Base-by-base conservation (phyloP, 495 filamentous ascomycete species). In the Pseudevernia furfuracea region DNA sequence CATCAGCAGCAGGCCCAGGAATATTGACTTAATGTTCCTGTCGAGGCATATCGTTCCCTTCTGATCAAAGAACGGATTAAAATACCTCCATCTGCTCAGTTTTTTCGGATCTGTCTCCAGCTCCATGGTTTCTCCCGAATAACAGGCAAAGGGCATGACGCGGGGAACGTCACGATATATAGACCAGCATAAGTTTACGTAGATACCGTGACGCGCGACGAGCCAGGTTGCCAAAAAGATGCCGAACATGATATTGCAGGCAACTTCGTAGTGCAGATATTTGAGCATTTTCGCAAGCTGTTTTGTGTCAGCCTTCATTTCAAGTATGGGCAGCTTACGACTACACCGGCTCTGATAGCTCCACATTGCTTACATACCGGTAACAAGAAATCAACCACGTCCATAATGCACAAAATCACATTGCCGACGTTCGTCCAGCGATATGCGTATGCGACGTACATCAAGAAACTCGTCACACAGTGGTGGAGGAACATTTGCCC, bases 401-500 rank as follows among this genome's bases (percentile, higher is more conserved):
- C 94, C 94, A 97, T 97, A 64, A 94, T 77, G 48, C 88, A 88
- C 66, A 98, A 78, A 66, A 97, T 91, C 56, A 96, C 82, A 70
- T 92, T 94, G 58, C 91, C 92, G 39, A 96, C 91, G 58, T 87
- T 86, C 34, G 87, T 92, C 70, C 91, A 85, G 69, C 89, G 85
- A 70, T 92, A 95, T 66, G 85, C 81, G 71, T 97, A 98, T 55
- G 87, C 90, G 19, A 82, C 80, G 68, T 86, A 85, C 59, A 97
- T 85, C 52, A 98, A 81, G 25, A 79, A 78, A 74, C 86, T 88
- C 28, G 94, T 98, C 70, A 97, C 85, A 69, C 96, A 83, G 74
- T 98, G 94, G 74, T 98, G 94, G 15, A 86, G 87, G 63, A 97
- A 85, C 95, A 96, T 97, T 73, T 97, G 94, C 73, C 84, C 87